Evolutionary conservation across 2,329 filamentous ascomycete species (phyloP), one percentile per base, ranked within the genome.

Genomic region (Botrytis paeoniae): DNA sequence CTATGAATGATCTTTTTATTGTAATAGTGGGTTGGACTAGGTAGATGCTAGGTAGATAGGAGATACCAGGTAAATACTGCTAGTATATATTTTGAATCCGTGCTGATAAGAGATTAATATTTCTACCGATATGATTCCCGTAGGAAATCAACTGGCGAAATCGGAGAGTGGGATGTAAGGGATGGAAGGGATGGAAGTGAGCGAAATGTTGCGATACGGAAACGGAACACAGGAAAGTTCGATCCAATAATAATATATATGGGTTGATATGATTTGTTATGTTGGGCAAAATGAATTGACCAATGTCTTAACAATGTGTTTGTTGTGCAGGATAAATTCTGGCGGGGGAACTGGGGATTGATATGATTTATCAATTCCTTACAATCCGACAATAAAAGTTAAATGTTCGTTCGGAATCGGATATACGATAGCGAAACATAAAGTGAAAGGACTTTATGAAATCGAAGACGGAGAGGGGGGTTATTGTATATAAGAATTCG

Each of bases 31-130:
- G 25, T 32, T 60, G n/a, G 41, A 25, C 16, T 59, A 29, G 48
- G 29, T 37, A 45, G 22, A 37, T n/a, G n/a, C n/a, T n/a, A n/a
- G n/a, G n/a, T 18, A 35, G 32, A 60, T 25, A 59, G 6, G 35
- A 20, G 39, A 37, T 20, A 22, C 20, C 14, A 48, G 41, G 48
- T 16, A 54, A 25, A n/a, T 54, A n/a, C 6, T 45, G 22, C 35
- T 25, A 69, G 35, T 41, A 35, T n/a, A 3, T 62, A 41, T 62
- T 14, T 41, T 57, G n/a, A 63, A 43, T 32, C 61, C n/a, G 64
- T 65, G 29, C 57, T 54, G 69, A 71, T 71, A 71, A 71, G 69
- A 54, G 32, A 45, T 35, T 14, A 22, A 35, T 37, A 64, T n/a
- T 54, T 54, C 48, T n/a, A n/a, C 48, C 63, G 63, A 35, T 66